Evolutionary conservation across 495 filamentous ascomycete species (phyloP).

Genomic region (Elaphomyces granulatus): DNA sequence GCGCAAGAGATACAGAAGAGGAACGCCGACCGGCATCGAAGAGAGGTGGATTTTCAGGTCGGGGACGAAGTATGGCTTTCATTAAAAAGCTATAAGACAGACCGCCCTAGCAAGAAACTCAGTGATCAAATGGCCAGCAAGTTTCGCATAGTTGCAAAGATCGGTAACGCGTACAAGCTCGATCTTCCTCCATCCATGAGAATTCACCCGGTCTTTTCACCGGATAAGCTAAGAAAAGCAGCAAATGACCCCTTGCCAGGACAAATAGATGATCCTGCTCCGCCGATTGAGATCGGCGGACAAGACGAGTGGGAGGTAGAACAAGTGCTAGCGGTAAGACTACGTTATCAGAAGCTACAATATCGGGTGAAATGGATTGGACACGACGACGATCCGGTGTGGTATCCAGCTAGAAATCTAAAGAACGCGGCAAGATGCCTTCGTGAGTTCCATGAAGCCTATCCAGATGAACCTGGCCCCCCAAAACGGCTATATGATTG

Average conservation of each 20-base stretch:
- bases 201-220: conserved; percentile 7
- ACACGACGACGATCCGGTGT: neutral
- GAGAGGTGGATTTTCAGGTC: conserved; percentile 2
- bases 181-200: conserved; percentile 10
- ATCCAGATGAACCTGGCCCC: neutral
- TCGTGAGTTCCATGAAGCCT: neutral
- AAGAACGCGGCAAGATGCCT: conserved; percentile 2
- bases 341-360: conserved; percentile 3
- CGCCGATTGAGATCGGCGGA: conserved; percentile 1
- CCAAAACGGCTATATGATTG: neutral
- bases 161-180: too few species aligned
- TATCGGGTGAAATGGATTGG: conserved; percentile 4
- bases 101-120: neutral
- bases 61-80: neutral
- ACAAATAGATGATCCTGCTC: neutral
- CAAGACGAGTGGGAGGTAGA: conserved; percentile 7
- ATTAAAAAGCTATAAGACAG: neutral
- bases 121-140: neutral
- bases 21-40: conserved; percentile 1
- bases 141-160: neutral
- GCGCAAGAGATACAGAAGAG: neutral
- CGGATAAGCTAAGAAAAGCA: conserved; percentile 4
- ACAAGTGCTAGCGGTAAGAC: neutral
- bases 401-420: conserved; percentile 4
- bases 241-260: neutral